Base-by-base conservation (phyloP, 2,329 filamentous ascomycete genomes). In the Pyricularia sp. region DNA sequence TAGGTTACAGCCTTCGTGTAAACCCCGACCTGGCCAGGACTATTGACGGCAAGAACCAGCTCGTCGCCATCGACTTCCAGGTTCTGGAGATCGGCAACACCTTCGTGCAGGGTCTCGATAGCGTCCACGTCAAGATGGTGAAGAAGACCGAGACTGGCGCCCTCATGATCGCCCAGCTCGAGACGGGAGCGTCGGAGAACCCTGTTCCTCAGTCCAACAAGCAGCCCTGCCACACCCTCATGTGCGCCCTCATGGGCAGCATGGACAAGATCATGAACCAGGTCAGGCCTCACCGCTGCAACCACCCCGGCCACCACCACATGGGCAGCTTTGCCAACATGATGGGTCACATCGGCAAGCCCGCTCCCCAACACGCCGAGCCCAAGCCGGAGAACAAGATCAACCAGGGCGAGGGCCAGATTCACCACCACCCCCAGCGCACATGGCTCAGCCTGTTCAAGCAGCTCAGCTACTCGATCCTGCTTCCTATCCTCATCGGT, bases 401-500 rank as follows among this genome's bases (percentile, higher is more conserved):
- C 26, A 64, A 64, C 28, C 28, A 33, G 24, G 35, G n/a, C 28
- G 22, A 59, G 33, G 64, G 40, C 13, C 9, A 62, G 59, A 53
- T 62, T 16, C 63, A 64, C 61, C 65, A 64, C 28, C 67, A 74
- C 64, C 72, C 40, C 33, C 70, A 30, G 30, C 62, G 62, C 49
- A 73, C 73, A 65, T 81, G 82, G 75, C 73, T 77, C 64, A 75
- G 78, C 66, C 74, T 85, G 30, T 68, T 85, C 61, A 78, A 79
- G 70, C 82, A 82, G 69, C 78, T 88, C 62, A 78, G 82, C 67
- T 78, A 84, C 49, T 84, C 87, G 67, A 81, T 91, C 60, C 73
- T 91, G 62, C 78, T 91, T 53, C 88, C 89, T 1, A 79, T 90
- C 64, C 76, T 88, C 64, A 81, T 90, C 68, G 89, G 89, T 66